phyloP scores from a whole-genome alignment of 306 rosid species.

The Cucumis melo region DNA sequence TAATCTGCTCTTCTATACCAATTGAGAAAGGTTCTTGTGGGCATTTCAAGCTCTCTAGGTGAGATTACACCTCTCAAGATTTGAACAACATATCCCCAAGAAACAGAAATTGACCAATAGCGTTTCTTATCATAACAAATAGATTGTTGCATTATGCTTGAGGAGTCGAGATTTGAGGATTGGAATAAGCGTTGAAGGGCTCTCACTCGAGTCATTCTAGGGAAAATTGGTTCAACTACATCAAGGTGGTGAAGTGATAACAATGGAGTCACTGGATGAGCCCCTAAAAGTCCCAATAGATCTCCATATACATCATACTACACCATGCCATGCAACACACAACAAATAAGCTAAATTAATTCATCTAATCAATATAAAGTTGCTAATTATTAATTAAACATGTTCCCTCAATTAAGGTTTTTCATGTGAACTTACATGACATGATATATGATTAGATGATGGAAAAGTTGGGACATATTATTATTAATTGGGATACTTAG shows the following conservation, averaged over 20 bases:
- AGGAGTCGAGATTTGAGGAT: constrained; percentile 45
- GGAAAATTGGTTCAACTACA: constrained; percentile 77
- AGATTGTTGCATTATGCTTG: constrained; percentile 79
- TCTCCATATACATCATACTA: constrained; percentile 94
- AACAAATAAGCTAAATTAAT: background rate
- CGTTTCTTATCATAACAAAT: constrained; percentile 62
- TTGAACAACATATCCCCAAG: constrained; percentile 88
- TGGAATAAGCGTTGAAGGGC: constrained; percentile 42
- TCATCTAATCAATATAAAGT: background rate
- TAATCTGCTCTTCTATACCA: constrained; percentile 73
- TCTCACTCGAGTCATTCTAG: constrained; percentile 32
- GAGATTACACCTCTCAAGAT: constrained; percentile 57
- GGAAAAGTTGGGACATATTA: no score
- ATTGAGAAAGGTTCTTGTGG: constrained; percentile 68
- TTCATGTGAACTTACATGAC: no score
- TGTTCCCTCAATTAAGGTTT: no score
- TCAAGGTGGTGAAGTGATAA: constrained; percentile 74
- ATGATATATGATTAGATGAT: no score
- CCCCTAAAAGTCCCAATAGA: constrained; percentile 61
- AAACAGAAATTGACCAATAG: constrained; percentile 68
- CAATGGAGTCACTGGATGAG: constrained; percentile 76
- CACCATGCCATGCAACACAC: constrained; percentile 4
- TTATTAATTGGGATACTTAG: no score
- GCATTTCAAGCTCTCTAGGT: constrained; percentile 77
- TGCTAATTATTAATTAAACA: no score